Evolutionary conservation across 805 yeast species (phyloP), one percentile per base, ranked within the genome.

Genomic region (Brettanomyces anomalus): DNA sequence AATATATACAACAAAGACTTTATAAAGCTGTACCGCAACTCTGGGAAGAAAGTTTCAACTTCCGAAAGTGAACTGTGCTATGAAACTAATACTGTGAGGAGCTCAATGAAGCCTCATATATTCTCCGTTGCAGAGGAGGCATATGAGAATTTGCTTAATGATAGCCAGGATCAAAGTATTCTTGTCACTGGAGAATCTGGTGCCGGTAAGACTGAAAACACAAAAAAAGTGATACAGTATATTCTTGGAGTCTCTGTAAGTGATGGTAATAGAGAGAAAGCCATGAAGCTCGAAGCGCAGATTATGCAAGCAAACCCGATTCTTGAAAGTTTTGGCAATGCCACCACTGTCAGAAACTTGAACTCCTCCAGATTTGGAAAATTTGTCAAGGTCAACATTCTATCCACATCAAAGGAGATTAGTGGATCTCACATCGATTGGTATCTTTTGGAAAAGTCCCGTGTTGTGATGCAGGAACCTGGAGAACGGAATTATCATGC

Each of bases 181-280:
- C 68, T 93, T 40, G 97, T 93, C n/a, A 93, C 98, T 0, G 99
- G 99, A 49, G 99, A 93, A 59, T 83, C 95, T 19, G 99, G 99
- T 51, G 98, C 99, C 0, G 99, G 99, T 42, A 93, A 93, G 59
- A 93, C 99, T 0, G 98, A 93, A 64, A 93, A 87, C 52, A 93
- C 99, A 4, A 93, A 93, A 61, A 88, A 85, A 57, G 88, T 93
- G 43, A 82, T 93, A 46, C 97, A 89, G 60, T 93, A 88, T 60
- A 70, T 93, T 44, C 86, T 96, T 1, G 79, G 86, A 6, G 80
- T 86, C 21, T 77, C 94, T 2, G 51, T 63, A 14, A 44, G 53
- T 15, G 53, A 52, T 10, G 38, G 47, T 6, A 51, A 56, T 30
- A 49, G 49, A 31, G 48, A 47, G 36, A 54, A 44, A 5, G 53